A percentile compares a stretch with the other conserved stretches of the same genome.
These are phyloP conservation scores for Diatrype stigma DNA, from an alignment of 2,329 filamentous ascomycete species.

Conservation along the genomic window DNA sequence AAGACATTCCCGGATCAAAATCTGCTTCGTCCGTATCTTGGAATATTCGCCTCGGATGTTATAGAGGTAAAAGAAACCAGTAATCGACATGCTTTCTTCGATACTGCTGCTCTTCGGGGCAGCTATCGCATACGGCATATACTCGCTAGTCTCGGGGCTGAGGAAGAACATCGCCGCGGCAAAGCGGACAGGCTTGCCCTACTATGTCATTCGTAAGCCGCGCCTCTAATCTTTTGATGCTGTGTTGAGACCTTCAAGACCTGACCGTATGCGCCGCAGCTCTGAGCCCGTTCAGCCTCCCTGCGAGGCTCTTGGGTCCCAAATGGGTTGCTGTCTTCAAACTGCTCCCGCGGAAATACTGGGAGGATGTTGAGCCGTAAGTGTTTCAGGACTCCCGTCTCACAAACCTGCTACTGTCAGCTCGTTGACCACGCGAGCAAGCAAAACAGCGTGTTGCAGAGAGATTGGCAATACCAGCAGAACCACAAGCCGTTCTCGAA, in stretches of 20 bases:
- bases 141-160: slow-evolving; percentile 30
- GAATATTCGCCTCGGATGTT: not conserved
- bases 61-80: not conserved
- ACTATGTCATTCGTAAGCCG: slow-evolving; percentile 49
- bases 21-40: too few species aligned
- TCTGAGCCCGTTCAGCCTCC: slow-evolving; percentile 42
- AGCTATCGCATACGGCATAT: slow-evolving; percentile 30
- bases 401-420: not conserved
- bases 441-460: slow-evolving; percentile 40
- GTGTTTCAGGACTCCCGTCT: slow-evolving; percentile 20
- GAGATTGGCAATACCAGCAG: slow-evolving; percentile 56
- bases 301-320: slow-evolving; percentile 52
- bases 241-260: not conserved
- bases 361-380: slow-evolving; percentile 57
- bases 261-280: slow-evolving; percentile 31
- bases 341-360: slow-evolving; percentile 49
- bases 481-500: slow-evolving; percentile 55
- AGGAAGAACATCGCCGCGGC: slow-evolving; percentile 44
- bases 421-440: slow-evolving; percentile 36
- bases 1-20: not conserved
- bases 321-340: slow-evolving; percentile 54
- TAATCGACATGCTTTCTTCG: slow-evolving; percentile 31
- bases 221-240: too few species aligned
- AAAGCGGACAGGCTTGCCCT: slow-evolving; percentile 47
- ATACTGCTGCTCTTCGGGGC: slow-evolving; percentile 31